These are phyloP conservation scores for Neurospora sp. DNA, from an alignment of 495 filamentous ascomycete species.

Conservation along the genomic window DNA sequence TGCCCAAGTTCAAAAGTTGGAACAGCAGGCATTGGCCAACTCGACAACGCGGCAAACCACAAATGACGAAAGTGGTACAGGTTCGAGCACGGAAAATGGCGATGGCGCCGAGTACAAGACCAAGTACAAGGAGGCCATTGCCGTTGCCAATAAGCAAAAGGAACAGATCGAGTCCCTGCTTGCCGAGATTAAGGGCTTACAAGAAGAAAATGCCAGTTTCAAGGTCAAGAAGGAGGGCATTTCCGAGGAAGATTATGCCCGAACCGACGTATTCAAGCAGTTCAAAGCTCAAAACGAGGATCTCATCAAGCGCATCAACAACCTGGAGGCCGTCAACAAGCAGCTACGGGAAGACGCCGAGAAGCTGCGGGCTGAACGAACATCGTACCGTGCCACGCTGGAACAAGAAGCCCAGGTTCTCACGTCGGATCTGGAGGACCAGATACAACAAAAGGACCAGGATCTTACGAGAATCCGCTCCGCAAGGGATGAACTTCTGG, in stretches of 20 bases:
- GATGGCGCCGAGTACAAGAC: conserved; percentile 48
- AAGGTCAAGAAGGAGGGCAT: conserved; percentile 48
- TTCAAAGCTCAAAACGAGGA: conserved; percentile 87
- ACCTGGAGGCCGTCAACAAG: conserved; percentile 80
- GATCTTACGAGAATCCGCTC: conserved; percentile 78
- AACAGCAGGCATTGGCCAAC: conserved; percentile 71
- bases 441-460: conserved; percentile 69
- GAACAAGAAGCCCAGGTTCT: conserved; percentile 64
- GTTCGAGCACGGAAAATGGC: conserved; percentile 46
- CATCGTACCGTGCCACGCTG: conserved; percentile 65
- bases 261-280: conserved; percentile 85
- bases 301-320: conserved; percentile 80
- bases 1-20: conserved; percentile 80
- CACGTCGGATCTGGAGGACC: conserved; percentile 66
- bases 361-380: conserved; percentile 74
- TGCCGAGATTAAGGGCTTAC: conserved; percentile 67
- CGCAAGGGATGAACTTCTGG: conserved; percentile 69
- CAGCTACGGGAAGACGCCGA: conserved; percentile 76
- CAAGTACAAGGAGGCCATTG: conserved; percentile 61
- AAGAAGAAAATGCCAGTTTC: conserved; percentile 64
- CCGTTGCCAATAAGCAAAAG: conserved; percentile 69
- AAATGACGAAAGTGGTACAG: conserved; percentile 45
- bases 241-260: conserved; percentile 86
- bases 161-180: conserved; percentile 73
- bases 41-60: conserved; percentile 40